Evolutionary conservation across 2,329 filamentous ascomycete species (phyloP).

Genomic region (Leptodontidium sp.): DNA sequence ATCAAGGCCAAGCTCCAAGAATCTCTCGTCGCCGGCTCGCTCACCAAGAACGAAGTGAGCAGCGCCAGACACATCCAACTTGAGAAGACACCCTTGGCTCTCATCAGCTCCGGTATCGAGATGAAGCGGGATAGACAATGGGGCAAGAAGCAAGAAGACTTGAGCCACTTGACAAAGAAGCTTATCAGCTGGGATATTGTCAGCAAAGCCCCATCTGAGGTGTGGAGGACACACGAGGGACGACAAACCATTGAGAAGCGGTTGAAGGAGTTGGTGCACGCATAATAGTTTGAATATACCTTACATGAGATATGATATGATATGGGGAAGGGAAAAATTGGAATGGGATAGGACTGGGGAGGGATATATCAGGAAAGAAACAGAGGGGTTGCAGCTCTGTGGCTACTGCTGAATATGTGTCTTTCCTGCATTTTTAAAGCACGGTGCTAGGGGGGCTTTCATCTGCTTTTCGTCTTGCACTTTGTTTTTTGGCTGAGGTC

Average conservation of each 20-base stretch:
- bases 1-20: constrained; percentile 95
- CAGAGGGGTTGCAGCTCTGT: constrained; percentile 5
- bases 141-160: constrained; percentile 85
- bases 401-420: not conserved
- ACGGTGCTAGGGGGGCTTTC: constrained; percentile 17
- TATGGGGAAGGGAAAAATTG: not conserved
- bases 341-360: not conserved
- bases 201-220: constrained; percentile 81
- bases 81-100: constrained; percentile 75
- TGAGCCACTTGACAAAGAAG: constrained; percentile 81
- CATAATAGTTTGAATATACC: not conserved
- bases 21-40: constrained; percentile 83
- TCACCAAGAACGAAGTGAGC: constrained; percentile 83
- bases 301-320: not conserved
- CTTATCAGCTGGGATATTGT: constrained; percentile 88
- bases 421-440: constrained; percentile 14
- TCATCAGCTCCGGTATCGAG: constrained; percentile 83
- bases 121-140: constrained; percentile 73
- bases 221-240: constrained; percentile 82
- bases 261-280: constrained; percentile 69
- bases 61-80: constrained; percentile 83
- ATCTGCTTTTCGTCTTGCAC: not conserved
- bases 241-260: constrained; percentile 80
- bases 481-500: not conserved
- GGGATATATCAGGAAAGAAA: not conserved